These are phyloP conservation scores for Cercospora sp. DNA, from an alignment of 2,329 filamentous ascomycete genomes.

Conservation along the genomic window DNA sequence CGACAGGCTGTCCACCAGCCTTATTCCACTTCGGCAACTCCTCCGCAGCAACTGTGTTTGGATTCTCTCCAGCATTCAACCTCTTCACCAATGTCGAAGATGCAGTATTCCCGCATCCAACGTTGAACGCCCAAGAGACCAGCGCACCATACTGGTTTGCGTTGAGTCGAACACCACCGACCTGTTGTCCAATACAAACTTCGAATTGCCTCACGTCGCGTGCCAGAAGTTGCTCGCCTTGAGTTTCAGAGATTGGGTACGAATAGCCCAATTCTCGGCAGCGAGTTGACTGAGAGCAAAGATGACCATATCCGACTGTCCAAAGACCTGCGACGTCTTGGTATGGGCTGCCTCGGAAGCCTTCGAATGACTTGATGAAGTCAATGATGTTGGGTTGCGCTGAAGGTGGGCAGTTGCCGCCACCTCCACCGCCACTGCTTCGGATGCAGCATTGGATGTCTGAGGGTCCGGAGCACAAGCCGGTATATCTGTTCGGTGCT, in stretches of 20 bases:
- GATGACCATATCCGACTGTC: conserved; percentile 20
- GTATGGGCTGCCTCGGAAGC: conserved; percentile 12
- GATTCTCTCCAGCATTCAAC: conserved; percentile 17
- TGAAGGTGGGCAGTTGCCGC: conserved; percentile 12
- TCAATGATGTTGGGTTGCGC: conserved; percentile 16
- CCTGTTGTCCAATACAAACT: conserved; percentile 13
- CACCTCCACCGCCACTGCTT: conserved; percentile 9
- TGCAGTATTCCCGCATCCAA: conserved; percentile 20
- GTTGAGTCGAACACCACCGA: conserved; percentile 16
- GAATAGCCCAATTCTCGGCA: conserved; percentile 14
- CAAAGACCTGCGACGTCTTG: conserved; percentile 13
- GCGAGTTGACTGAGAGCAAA: conserved; percentile 12
- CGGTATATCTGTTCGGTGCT: conserved; percentile 5
- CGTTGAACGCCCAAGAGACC: conserved; percentile 21
- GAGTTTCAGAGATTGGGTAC: conserved; percentile 11
- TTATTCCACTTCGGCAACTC: conserved; percentile 21
- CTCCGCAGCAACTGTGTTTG: conserved; percentile 14
- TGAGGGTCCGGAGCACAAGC: conserved; percentile 15
- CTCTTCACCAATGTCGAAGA: conserved; percentile 18
- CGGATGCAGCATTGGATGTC: conserved; percentile 21
- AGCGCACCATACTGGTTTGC: conserved; percentile 19
- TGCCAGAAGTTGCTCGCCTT: conserved; percentile 15
- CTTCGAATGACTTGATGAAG: conserved; percentile 21
- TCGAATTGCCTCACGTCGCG: conserved; percentile 18
- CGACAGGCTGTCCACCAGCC: conserved; percentile 14